A percentile compares a stretch with the other conserved stretches of the same genome.
Conservation (phyloP, 1,284 basidiomycete species). For the Fomitiporia mediterranea region DNA sequence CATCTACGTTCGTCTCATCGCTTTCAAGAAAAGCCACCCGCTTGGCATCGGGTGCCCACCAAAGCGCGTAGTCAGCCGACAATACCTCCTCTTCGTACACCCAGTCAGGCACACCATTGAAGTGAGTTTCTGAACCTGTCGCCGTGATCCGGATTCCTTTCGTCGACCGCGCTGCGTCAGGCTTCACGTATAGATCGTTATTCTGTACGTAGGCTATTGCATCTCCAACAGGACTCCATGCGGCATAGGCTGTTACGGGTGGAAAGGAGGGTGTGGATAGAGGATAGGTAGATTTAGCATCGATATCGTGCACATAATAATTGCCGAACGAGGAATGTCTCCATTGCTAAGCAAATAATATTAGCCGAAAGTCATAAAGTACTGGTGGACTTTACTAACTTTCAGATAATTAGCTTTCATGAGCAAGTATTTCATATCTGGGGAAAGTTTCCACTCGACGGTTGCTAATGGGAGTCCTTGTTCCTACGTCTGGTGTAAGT, state of each 20-base stretch:
- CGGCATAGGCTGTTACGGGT: constrained; percentile 70
- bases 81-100: constrained; percentile 96
- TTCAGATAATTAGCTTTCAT: constrained; percentile 72
- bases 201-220: constrained; percentile 77
- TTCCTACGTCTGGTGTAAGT: constrained; percentile 39
- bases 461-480: constrained; percentile 50
- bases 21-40: constrained; percentile 83
- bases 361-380: background rate
- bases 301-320: constrained; percentile 77
- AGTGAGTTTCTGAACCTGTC: constrained; percentile 78
- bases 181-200: constrained; percentile 83
- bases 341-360: constrained; percentile 71
- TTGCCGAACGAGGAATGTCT: constrained; percentile 84
- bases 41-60: constrained; percentile 86
- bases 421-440: constrained; percentile 84
- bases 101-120: constrained; percentile 96
- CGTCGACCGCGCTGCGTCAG: constrained; percentile 46
- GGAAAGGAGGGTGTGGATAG: constrained; percentile 62
- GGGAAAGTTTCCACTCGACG: constrained; percentile 72
- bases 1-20: constrained; percentile 85
- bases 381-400: too few species aligned
- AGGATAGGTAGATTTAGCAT: constrained; percentile 58
- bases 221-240: constrained; percentile 81
- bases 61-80: constrained; percentile 67
- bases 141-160: constrained; percentile 74